A percentile compares a stretch with the other conserved stretches of the same genome.
Evolutionary conservation across 1,284 basidiomycete genomes (phyloP).

Genomic region (Puccinia polysora): DNA sequence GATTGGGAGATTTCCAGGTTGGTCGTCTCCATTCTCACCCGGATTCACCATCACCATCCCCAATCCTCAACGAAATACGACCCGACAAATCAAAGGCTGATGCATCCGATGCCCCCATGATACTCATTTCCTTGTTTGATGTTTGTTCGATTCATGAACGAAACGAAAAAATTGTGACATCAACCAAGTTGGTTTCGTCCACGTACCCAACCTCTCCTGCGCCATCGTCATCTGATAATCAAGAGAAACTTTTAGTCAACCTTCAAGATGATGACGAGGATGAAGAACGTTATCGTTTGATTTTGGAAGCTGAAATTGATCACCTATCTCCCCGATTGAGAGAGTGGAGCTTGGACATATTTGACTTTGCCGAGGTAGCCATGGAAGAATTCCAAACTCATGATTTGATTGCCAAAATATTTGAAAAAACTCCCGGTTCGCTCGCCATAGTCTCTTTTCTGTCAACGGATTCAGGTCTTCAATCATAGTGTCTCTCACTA

Average conservation of each 20-base stretch:
- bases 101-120: not conserved
- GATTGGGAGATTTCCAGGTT: constrained; percentile 11
- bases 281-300: constrained; percentile 7
- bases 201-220: not conserved
- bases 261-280: constrained; percentile 1
- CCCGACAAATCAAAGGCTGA: no score
- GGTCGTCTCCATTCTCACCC: not conserved
- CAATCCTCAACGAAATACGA: no score
- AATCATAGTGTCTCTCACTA: not conserved
- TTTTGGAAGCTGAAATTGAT: constrained; percentile 23
- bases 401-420: constrained; percentile 48
- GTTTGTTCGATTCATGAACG: no score
- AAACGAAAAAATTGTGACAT: no score
- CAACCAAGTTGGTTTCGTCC: no score
- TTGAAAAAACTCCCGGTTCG: constrained; percentile 46
- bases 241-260: constrained; percentile 15
- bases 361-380: constrained; percentile 45
- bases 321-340: constrained; percentile 9
- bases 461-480: not conserved
- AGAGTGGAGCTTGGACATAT: constrained; percentile 42
- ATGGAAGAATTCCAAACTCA: constrained; percentile 48
- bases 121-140: not conserved
- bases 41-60: not conserved
- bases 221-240: not conserved
- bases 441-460: constrained; percentile 24